phyloP scores from a whole-genome alignment of 2,329 filamentous ascomycete genomes.

The Colletotrichum limetticola region DNA sequence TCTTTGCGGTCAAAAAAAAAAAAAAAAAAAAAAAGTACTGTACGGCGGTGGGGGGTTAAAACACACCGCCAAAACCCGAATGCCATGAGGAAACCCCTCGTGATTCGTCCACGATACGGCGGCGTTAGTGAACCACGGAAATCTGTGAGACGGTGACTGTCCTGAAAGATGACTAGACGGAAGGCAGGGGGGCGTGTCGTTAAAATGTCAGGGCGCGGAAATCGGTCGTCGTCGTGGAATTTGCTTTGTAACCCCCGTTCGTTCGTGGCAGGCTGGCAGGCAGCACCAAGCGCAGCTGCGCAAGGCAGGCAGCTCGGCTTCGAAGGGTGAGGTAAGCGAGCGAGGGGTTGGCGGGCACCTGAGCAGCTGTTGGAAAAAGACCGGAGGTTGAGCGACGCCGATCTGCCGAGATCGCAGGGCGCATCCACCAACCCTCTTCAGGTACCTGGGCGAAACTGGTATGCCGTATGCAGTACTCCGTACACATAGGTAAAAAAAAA shows the following conservation, averaged over 20 bases:
- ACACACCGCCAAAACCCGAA: conserved; percentile 34
- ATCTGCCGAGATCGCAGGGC: conserved; percentile 32
- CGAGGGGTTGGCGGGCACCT: neutral
- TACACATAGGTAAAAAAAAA: no score
- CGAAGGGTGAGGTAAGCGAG: conserved; percentile 24
- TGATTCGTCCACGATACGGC: conserved; percentile 29
- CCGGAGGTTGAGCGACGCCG: conserved; percentile 27
- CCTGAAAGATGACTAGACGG: neutral
- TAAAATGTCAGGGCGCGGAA: conserved; percentile 18
- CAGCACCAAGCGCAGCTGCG: neutral
- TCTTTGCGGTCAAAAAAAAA: neutral
- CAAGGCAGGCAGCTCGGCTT: neutral
- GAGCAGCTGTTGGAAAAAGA: neutral
- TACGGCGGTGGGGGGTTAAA: conserved; percentile 1
- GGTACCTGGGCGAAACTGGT: conserved; percentile 1
- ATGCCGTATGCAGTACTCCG: no score
- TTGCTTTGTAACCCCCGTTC: neutral
- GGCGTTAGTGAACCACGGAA: neutral
- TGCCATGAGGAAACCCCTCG: neutral
- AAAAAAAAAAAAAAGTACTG: no score
- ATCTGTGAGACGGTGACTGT: neutral
- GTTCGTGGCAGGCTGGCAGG: neutral
- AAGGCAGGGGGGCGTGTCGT: conserved; percentile 10
- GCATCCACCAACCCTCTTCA: neutral
- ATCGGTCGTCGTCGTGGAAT: neutral